Evolutionary conservation across 129 eudicot genomes (phyloP).

Genomic region (Deinandra increscens): DNA sequence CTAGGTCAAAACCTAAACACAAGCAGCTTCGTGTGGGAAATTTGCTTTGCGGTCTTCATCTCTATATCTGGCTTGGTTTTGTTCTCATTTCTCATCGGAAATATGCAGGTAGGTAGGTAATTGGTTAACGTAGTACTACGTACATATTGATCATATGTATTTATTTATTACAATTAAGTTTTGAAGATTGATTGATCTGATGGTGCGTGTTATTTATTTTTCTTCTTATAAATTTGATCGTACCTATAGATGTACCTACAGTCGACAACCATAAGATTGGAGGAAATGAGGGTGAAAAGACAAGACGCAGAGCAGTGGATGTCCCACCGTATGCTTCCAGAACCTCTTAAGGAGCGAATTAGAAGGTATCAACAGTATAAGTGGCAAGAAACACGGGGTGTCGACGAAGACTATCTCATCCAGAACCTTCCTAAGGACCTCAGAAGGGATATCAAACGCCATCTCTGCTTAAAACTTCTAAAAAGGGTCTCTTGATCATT

Average conservation of each 20-base stretch:
- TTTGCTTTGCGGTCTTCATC: constrained; percentile 78
- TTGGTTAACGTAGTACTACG: no score
- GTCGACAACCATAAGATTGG: constrained; percentile 81
- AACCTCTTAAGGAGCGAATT: constrained; percentile 75
- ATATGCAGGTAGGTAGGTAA: constrained; percentile 86
- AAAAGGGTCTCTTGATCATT: no score
- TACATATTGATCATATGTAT: no score
- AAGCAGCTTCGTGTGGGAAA: constrained; percentile 89
- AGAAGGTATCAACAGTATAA: constrained; percentile 91
- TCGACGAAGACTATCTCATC: constrained; percentile 82
- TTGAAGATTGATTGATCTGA: no score
- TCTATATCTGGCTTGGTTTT: constrained; percentile 88
- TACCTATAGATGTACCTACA: constrained; percentile 89
- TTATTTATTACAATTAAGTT: no score
- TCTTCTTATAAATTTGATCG: no score
- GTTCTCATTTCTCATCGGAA: constrained; percentile 85
- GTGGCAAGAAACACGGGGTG: constrained; percentile 99
- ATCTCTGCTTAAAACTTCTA: constrained; percentile 72
- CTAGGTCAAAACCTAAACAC: constrained; percentile 90
- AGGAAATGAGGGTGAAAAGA: constrained; percentile 97
- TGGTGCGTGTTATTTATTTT: no score
- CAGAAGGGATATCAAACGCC: constrained; percentile 95
- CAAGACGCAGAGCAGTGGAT: constrained; percentile 99
- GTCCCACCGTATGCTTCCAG: constrained; percentile 93
- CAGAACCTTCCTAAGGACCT: constrained; percentile 92